Percentiles rank a stretch among this genome's conserved stretches.
Evolutionary conservation across 1,284 basidiomycete genomes (phyloP).

Genomic region (Boletellus deceptivus): DNA sequence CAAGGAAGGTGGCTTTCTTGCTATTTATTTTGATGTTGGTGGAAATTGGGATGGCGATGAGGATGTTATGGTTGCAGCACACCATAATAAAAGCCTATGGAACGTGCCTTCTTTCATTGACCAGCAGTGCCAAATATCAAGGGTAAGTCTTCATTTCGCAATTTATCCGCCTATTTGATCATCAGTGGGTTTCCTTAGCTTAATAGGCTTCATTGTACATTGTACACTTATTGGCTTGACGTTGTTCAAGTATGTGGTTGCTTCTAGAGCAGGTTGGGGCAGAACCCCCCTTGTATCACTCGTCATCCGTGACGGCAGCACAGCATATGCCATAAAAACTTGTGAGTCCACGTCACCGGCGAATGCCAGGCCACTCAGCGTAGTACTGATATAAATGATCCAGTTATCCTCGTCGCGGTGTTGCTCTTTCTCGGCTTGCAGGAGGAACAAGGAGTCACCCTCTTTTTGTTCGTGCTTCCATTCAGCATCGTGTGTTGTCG

Average conservation of each 20-base stretch:
- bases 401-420: conserved; percentile 14
- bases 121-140: conserved; percentile 1
- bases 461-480: conserved; percentile 19
- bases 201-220: conserved; percentile 15
- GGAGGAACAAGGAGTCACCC: conserved; percentile 8
- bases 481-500: not conserved
- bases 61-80: conserved; percentile 3
- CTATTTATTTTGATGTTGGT: conserved; percentile 11
- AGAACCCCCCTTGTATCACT: conserved; percentile 22
- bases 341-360: conserved; percentile 8
- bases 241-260: conserved; percentile 17
- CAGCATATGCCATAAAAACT: conserved; percentile 7
- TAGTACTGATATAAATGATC: conserved; percentile 2
- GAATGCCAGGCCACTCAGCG: not conserved
- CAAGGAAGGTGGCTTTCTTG: conserved; percentile 12
- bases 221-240: conserved; percentile 19
- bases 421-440: conserved; percentile 5
- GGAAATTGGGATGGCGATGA: conserved; percentile 6
- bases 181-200: conserved; percentile 3
- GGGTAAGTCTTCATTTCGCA: conserved; percentile 6
- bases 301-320: conserved; percentile 19
- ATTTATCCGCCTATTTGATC: not conserved
- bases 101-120: conserved; percentile 14
- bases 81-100: not conserved
- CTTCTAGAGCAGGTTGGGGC: conserved; percentile 12